phyloP scores from a whole-genome alignment of 2,329 filamentous ascomycete genomes.

The Penicillium griseofulvum region DNA sequence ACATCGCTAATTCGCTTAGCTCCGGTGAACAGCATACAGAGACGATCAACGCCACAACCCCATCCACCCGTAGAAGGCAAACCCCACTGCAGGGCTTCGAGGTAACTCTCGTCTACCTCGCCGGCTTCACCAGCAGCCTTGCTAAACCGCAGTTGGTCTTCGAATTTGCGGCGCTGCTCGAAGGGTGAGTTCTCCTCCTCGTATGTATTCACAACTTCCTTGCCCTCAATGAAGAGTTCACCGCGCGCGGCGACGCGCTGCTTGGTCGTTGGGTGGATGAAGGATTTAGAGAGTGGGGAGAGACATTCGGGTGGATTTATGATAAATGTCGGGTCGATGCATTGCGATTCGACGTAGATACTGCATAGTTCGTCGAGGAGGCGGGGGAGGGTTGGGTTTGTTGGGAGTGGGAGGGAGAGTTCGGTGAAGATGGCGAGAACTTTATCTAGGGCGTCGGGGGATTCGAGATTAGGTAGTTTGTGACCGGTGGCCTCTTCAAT shows the following conservation, averaged over 20 bases:
- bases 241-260: slow-evolving; percentile 78
- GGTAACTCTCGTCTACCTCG: slow-evolving; percentile 72
- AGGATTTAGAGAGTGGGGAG: slow-evolving; percentile 88
- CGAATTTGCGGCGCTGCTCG: slow-evolving; percentile 80
- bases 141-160: slow-evolving; percentile 54
- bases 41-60: slow-evolving; percentile 87
- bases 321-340: slow-evolving; percentile 74
- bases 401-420: slow-evolving; percentile 50
- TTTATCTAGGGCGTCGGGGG: slow-evolving; percentile 56
- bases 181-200: slow-evolving; percentile 96
- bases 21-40: slow-evolving; percentile 88
- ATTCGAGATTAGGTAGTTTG: slow-evolving; percentile 62
- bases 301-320: slow-evolving; percentile 86
- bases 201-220: slow-evolving; percentile 93
- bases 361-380: slow-evolving; percentile 80
- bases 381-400: slow-evolving; percentile 58
- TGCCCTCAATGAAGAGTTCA: slow-evolving; percentile 76
- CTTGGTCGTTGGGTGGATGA: slow-evolving; percentile 62
- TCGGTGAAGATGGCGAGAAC: slow-evolving; percentile 57
- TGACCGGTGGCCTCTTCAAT: slow-evolving; percentile 68
- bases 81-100: slow-evolving; percentile 80
- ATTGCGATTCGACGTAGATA: slow-evolving; percentile 74
- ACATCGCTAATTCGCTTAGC: slow-evolving; percentile 79
- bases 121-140: slow-evolving; percentile 50
- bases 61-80: slow-evolving; percentile 95